phyloP scores from a whole-genome alignment of 2,329 filamentous ascomycete species.

The Dothideomycetidae sp. region DNA sequence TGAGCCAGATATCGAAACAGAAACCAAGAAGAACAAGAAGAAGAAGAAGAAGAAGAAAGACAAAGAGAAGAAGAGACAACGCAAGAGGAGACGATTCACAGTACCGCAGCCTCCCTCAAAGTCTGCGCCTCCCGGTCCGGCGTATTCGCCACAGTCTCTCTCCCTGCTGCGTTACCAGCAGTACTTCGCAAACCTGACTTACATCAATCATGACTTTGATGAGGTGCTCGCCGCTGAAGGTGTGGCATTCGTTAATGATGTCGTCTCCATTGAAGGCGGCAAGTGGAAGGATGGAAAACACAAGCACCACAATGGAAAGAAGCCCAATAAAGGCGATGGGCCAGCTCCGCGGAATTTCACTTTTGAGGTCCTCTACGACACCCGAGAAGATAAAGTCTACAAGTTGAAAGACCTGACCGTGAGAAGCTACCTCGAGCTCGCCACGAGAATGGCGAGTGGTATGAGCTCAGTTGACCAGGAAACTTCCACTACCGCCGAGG shows the following conservation, averaged over 20 bases:
- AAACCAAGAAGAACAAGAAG: conserved; percentile 13
- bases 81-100: conserved; percentile 38
- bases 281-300: conserved; percentile 53
- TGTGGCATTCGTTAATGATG: conserved; percentile 3
- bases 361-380: conserved; percentile 79
- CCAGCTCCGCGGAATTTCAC: conserved; percentile 50
- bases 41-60: conserved; percentile 28
- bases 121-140: conserved; percentile 64
- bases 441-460: conserved; percentile 55
- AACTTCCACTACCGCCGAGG: conserved; percentile 14
- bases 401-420: conserved; percentile 72
- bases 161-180: conserved; percentile 72
- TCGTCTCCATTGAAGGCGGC: conserved; percentile 15
- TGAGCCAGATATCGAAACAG: conserved; percentile 9
- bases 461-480: conserved; percentile 19
- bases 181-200: conserved; percentile 87
- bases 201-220: conserved; percentile 61
- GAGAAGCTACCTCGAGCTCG: conserved; percentile 63
- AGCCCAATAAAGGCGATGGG: conserved; percentile 31
- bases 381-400: conserved; percentile 60
- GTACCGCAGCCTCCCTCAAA: conserved; percentile 59
- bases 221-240: conserved; percentile 2
- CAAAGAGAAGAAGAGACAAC: conserved; percentile 41
- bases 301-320: conserved; percentile 38
- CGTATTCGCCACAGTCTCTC: conserved; percentile 73